Percentiles rank a stretch among this genome's conserved stretches.
These are phyloP conservation scores for Aspergillus ustus DNA, from an alignment of 2,329 filamentous ascomycete species.

Conservation along the genomic window DNA sequence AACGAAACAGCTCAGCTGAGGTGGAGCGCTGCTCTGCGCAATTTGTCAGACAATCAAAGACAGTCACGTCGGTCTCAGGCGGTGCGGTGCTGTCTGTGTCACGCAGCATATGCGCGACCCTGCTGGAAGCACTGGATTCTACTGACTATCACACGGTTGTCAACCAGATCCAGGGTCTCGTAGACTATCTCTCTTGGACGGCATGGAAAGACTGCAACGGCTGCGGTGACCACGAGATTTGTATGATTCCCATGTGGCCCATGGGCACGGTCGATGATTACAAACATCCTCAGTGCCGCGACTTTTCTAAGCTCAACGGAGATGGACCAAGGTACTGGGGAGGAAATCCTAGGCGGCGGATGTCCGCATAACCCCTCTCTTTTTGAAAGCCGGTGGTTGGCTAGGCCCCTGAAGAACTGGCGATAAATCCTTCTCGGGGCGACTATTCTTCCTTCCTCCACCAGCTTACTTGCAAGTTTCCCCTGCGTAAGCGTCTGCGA, in stretches of 20 bases:
- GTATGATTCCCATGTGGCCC: slow-evolving; percentile 69
- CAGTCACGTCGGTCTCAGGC: slow-evolving; percentile 27
- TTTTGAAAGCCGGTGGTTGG: background rate
- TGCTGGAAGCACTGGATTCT: slow-evolving; percentile 31
- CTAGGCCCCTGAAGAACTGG: background rate
- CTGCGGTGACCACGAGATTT: slow-evolving; percentile 60
- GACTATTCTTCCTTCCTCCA: background rate
- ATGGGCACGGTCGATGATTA: slow-evolving; percentile 61
- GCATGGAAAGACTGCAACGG: slow-evolving; percentile 62
- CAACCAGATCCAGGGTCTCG: slow-evolving; percentile 46
- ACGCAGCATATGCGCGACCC: slow-evolving; percentile 37
- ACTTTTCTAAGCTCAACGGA: slow-evolving; percentile 29
- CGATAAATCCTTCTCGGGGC: background rate
- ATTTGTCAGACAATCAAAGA: slow-evolving; percentile 33
- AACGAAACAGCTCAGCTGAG: slow-evolving; percentile 33
- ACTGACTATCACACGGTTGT: slow-evolving; percentile 32
- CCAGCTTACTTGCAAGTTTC: background rate
- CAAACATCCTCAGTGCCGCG: slow-evolving; percentile 52
- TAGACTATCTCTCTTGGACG: slow-evolving; percentile 61
- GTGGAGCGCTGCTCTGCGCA: slow-evolving; percentile 40
- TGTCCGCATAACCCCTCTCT: background rate
- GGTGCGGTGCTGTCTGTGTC: slow-evolving; percentile 37
- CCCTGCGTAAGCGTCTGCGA: background rate
- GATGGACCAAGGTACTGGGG: slow-evolving; percentile 37
- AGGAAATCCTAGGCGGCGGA: slow-evolving; percentile 12